These are phyloP conservation scores for Metschnikowia corniflorae DNA, from an alignment of 805 yeast genomes.

Conservation along the genomic window DNA sequence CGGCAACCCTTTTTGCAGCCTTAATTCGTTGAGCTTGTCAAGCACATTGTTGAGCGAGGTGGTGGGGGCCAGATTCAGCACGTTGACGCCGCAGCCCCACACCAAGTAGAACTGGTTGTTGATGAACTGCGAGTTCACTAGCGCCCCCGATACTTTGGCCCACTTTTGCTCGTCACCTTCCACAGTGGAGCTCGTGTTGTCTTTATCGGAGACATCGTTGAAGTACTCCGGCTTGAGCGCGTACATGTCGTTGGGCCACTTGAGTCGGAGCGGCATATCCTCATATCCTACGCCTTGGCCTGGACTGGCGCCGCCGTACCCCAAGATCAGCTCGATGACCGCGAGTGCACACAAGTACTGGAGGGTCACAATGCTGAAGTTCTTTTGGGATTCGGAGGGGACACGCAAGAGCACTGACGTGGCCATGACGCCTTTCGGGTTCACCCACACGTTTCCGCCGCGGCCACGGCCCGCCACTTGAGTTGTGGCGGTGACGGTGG, in stretches of 20 bases:
- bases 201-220: conserved; percentile 25
- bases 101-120: conserved; percentile 61
- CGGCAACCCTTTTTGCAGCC: conserved; percentile 40
- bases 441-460: conserved; percentile 93
- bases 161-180: conserved; percentile 61
- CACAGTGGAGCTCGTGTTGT: conserved; percentile 33
- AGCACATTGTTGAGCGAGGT: conserved; percentile 79
- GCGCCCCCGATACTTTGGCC: conserved; percentile 77
- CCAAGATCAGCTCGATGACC: conserved; percentile 67
- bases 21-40: conserved; percentile 51
- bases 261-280: conserved; percentile 73
- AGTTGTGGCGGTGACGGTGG: conserved; percentile 66
- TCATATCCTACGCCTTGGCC: conserved; percentile 55
- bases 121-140: conserved; percentile 73
- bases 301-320: conserved; percentile 44
- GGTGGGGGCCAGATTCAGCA: conserved; percentile 84
- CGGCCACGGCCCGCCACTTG: conserved; percentile 93
- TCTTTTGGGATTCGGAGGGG: conserved; percentile 41
- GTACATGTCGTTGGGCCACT: conserved; percentile 97
- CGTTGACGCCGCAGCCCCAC: conserved; percentile 85
- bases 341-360: conserved; percentile 87
- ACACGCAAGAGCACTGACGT: conserved; percentile 67
- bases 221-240: conserved; percentile 62
- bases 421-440: conserved; percentile 89
- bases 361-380: conserved; percentile 67